Conservation (phyloP, 768 basidiomycete genomes). For the Tylopilus rubrobrunneus region DNA sequence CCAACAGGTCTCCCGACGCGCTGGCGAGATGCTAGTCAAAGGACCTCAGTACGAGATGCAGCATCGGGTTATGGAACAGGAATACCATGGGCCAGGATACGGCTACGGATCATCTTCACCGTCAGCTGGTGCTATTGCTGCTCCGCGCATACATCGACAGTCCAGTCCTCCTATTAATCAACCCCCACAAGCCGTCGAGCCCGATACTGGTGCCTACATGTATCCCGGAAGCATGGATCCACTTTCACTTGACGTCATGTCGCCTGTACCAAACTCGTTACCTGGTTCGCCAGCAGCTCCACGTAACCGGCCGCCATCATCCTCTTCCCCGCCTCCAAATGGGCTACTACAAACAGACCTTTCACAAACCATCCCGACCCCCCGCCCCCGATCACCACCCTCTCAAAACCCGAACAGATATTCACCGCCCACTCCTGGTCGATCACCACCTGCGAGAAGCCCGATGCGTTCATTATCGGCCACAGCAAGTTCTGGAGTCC, state of each 20-base stretch:
- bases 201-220: slow-evolving; percentile 27
- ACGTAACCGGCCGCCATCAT: slow-evolving; percentile 26
- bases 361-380: slow-evolving; percentile 30
- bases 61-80: slow-evolving; percentile 88
- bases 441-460: slow-evolving; percentile 31
- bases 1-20: slow-evolving; percentile 47
- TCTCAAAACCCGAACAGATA: slow-evolving; percentile 36
- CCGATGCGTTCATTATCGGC: slow-evolving; percentile 72
- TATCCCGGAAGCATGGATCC: slow-evolving; percentile 30
- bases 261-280: slow-evolving; percentile 26
- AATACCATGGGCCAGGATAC: slow-evolving; percentile 50
- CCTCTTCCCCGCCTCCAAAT: slow-evolving; percentile 34
- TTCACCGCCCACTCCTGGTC: slow-evolving; percentile 26
- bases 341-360: slow-evolving; percentile 14
- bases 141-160: slow-evolving; percentile 24
- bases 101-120: slow-evolving; percentile 25
- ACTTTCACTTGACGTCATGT: slow-evolving; percentile 62
- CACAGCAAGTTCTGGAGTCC: slow-evolving; percentile 43
- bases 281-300: slow-evolving; percentile 21
- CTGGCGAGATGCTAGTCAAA: slow-evolving; percentile 83
- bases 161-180: slow-evolving; percentile 27
- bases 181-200: slow-evolving; percentile 26
- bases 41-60: slow-evolving; percentile 94
- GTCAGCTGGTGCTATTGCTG: slow-evolving; percentile 18
- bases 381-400: slow-evolving; percentile 56